These are phyloP conservation scores for Diaporthe helianthi DNA, from an alignment of 2,329 filamentous ascomycete genomes.

Conservation along the genomic window DNA sequence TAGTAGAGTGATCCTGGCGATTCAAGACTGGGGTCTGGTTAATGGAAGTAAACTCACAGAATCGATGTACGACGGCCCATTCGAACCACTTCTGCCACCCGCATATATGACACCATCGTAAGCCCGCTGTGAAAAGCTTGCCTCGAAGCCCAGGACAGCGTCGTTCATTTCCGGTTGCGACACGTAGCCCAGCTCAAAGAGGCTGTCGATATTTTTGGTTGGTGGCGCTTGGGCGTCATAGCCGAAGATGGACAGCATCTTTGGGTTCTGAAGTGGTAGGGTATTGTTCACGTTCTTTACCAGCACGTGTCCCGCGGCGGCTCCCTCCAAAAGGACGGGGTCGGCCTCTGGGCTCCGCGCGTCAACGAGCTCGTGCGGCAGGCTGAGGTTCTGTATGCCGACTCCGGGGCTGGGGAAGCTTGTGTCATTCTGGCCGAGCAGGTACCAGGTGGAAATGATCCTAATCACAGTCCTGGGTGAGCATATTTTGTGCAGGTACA, in stretches of 20 bases:
- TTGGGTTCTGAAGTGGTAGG: slow-evolving; percentile 68
- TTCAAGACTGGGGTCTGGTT: slow-evolving; percentile 36
- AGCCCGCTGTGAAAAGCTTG: slow-evolving; percentile 57
- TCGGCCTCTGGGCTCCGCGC: slow-evolving; percentile 55
- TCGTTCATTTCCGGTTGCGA: slow-evolving; percentile 55
- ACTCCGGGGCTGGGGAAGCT: slow-evolving; percentile 55
- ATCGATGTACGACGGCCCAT: slow-evolving; percentile 56
- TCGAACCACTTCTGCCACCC: slow-evolving; percentile 59
- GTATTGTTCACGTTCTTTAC: slow-evolving; percentile 74
- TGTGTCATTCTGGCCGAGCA: slow-evolving; percentile 55
- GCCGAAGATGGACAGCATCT: slow-evolving; percentile 65
- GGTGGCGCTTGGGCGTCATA: slow-evolving; percentile 64
- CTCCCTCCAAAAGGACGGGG: slow-evolving; percentile 56
- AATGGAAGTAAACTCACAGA: slow-evolving; percentile 46
- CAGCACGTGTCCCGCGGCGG: slow-evolving; percentile 72
- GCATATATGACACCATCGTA: slow-evolving; percentile 59
- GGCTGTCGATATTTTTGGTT: slow-evolving; percentile 55
- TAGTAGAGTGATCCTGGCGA: not conserved
- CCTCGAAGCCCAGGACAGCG: slow-evolving; percentile 50
- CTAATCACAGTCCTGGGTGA: slow-evolving; percentile 48
- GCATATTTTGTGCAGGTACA: too few relatives aligned
- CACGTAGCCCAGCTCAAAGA: slow-evolving; percentile 55
- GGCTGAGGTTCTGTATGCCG: slow-evolving; percentile 67
- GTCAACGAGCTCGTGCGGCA: slow-evolving; percentile 54
- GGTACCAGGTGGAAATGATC: slow-evolving; percentile 68